phyloP scores from a whole-genome alignment of 768 basidiomycete species.

The Suillus bovinus region DNA sequence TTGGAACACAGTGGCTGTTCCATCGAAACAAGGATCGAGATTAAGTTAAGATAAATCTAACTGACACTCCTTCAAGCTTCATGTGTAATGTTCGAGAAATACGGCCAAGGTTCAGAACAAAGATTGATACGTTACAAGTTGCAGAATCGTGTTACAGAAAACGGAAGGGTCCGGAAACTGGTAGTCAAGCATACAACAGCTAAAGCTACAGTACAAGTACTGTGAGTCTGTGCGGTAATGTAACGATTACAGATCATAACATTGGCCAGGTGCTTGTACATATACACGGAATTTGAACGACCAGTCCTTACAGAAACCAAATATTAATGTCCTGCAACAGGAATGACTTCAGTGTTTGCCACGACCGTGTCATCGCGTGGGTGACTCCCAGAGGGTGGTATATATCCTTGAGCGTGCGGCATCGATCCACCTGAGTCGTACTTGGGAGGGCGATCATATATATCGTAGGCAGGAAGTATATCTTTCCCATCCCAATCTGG shows the following conservation, averaged over 20 bases:
- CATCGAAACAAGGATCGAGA: not conserved
- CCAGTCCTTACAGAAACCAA: not conserved
- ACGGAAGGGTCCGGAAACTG: not conserved
- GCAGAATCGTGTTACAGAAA: not conserved
- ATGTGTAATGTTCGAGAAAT: not conserved
- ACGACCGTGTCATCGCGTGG: not conserved
- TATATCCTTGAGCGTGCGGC: not conserved
- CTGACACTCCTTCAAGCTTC: not conserved
- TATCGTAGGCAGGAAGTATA: conserved; percentile 48
- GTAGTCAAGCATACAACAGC: not conserved
- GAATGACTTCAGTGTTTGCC: not conserved
- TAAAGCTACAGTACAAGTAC: not conserved
- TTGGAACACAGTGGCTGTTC: not conserved
- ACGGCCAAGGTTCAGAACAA: not conserved
- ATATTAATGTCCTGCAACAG: not conserved
- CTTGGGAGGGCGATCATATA: conserved; percentile 46
- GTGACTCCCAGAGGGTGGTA: not conserved
- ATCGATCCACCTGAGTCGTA: conserved; percentile 31
- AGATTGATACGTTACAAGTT: not conserved
- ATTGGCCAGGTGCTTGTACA: not conserved
- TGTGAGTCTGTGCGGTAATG: not conserved
- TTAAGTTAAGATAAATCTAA: not conserved
- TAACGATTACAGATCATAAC: not conserved
- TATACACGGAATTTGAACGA: not conserved
- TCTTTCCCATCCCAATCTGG: conserved; percentile 42